phyloP scores from a whole-genome alignment of 345 rosid species.

The Eucalyptus polyanthemos region DNA sequence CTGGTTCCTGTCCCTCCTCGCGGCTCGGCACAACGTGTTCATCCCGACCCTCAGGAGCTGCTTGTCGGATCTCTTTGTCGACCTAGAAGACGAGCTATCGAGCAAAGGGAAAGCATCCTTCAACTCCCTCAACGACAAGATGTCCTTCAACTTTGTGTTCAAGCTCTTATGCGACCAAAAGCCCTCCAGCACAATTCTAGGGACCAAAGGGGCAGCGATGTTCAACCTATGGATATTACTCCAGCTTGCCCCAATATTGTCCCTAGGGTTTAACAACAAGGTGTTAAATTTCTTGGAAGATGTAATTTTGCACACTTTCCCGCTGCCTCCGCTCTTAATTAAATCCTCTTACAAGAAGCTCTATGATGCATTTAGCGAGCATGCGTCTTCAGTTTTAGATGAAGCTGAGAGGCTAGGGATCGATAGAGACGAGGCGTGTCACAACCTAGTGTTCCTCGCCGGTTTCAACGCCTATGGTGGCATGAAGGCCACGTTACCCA shows the following conservation, averaged over 20 bases:
- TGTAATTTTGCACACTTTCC: constrained; percentile 9
- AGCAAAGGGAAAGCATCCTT: neutral
- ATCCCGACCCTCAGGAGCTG: constrained; percentile 13
- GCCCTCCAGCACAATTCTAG: neutral
- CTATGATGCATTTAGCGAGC: constrained; percentile 8
- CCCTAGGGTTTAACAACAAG: neutral
- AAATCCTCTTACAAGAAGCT: constrained; percentile 14
- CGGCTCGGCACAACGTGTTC: neutral
- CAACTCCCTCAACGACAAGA: neutral
- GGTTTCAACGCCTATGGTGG: constrained; percentile 32
- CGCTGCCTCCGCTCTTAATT: constrained; percentile 3
- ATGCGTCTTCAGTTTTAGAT: constrained; percentile 2
- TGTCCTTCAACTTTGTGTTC: constrained; percentile 8
- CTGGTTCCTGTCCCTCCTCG: constrained; percentile 1
- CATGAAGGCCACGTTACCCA: constrained; percentile 8
- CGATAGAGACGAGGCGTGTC: constrained; percentile 27
- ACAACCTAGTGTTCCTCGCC: constrained; percentile 24
- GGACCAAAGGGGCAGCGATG: neutral
- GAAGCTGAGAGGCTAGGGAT: constrained; percentile 18
- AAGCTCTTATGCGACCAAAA: neutral
- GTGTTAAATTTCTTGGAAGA: constrained; percentile 4
- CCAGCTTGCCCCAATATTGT: constrained; percentile 10
- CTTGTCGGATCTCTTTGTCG: constrained; percentile 3
- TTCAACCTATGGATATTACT: constrained; percentile 4
- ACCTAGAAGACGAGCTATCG: constrained; percentile 11